Conservation (phyloP, 1,139 yeast species). For the Lipomyces yarrowii region DNA sequence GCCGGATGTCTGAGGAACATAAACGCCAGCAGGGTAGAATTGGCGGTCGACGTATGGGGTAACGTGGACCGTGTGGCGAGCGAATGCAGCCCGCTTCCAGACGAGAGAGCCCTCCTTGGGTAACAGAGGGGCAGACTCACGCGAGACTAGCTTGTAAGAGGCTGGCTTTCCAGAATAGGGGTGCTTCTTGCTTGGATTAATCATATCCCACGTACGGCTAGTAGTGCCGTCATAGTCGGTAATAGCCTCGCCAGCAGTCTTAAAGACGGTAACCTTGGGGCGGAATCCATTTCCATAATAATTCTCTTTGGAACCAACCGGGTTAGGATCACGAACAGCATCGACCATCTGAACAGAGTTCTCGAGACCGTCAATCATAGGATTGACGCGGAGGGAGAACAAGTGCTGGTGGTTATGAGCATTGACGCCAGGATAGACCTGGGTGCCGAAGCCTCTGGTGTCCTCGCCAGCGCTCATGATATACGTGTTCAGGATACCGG, state of each 20-base stretch:
- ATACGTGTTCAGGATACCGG: slow-evolving; percentile 78
- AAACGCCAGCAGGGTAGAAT: slow-evolving; percentile 78
- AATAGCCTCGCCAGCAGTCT: slow-evolving; percentile 67
- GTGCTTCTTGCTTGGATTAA: slow-evolving; percentile 68
- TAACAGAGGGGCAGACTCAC: slow-evolving; percentile 70
- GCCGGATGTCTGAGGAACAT: slow-evolving; percentile 79
- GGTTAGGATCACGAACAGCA: slow-evolving; percentile 60
- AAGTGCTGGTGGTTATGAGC: slow-evolving; percentile 87
- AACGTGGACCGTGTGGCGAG: slow-evolving; percentile 65
- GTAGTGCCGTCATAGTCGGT: slow-evolving; percentile 63
- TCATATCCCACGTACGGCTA: slow-evolving; percentile 77
- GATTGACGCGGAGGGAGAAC: slow-evolving; percentile 77
- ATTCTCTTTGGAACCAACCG: slow-evolving; percentile 67
- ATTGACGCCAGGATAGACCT: slow-evolving; percentile 76
- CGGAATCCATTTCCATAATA: slow-evolving; percentile 74
- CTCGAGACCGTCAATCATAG: slow-evolving; percentile 77
- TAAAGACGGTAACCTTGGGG: slow-evolving; percentile 63
- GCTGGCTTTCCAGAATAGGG: slow-evolving; percentile 74
- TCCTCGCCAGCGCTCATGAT: slow-evolving; percentile 64
- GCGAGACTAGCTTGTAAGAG: slow-evolving; percentile 76
- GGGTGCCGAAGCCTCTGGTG: slow-evolving; percentile 75
- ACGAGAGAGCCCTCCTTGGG: slow-evolving; percentile 77
- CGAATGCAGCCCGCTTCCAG: slow-evolving; percentile 82
- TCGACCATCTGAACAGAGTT: slow-evolving; percentile 75
- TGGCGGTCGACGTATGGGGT: slow-evolving; percentile 65